Base-by-base conservation (phyloP, 208 protist genomes). In the Vickermania spadyakhi region DNA sequence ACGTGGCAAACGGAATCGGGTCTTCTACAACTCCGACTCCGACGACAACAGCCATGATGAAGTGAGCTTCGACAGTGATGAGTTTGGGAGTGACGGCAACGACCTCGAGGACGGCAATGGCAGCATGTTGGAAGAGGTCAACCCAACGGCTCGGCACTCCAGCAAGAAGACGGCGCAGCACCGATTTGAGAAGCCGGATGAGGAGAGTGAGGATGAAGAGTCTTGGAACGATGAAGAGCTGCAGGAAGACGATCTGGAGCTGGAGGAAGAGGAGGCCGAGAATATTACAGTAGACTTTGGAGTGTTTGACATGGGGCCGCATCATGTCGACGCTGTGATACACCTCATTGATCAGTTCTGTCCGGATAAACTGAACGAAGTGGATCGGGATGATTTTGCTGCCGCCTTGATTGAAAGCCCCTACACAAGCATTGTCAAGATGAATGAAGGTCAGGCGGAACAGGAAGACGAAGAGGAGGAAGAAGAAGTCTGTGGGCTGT, bases 281-380 rank as follows among this genome's bases (percentile, higher is more conserved):
- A 58, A 79, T 3, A 77, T 94, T 22, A 81, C 79, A 42, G 83
- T 95, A 1, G 85, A 93, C 59, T 95, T 95, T 74, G 89, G 84
- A n/a, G 89, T 91, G 36, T 91, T 81, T 56, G 84, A 91, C 60
- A 90, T 95, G 83, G 60, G 72, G 59, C 13, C 5, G 56, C 66
- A 68, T 0, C 66, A 95, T 71, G 62, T 91, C 1, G 72, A 89
- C 57, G 78, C 79, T 0, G 42, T 86, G 5, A 84, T 89, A 62
- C 84, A 95, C 56, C 68, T 95, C 28, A 86, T 93, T 61, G 89
- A 92, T 31, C 85, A 93, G 59, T 63, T 93, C 22, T 86, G 75
- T 55, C 89, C 85, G 0, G 89, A 91, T 52, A 75, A 83, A 30
- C 79, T 89, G 76, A 87, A 89, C 62, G 85, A 91, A 66, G 75